These are phyloP conservation scores for Solanum appendiculatum DNA, from an alignment of 257 asterid species.

Conservation along the genomic window DNA sequence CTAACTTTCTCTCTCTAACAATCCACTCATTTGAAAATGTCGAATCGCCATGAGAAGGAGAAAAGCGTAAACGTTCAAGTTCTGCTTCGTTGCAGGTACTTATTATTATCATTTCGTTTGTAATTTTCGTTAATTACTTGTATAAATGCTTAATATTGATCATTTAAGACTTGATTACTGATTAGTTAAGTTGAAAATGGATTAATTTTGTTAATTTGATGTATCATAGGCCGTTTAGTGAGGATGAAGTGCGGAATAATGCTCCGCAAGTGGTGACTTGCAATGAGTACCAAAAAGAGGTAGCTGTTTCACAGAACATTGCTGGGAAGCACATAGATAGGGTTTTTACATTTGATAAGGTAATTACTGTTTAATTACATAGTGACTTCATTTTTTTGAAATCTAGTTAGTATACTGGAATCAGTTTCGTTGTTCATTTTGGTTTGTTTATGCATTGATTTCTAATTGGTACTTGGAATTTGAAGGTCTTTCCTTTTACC, in stretches of 20 bases:
- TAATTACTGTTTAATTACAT: background rate
- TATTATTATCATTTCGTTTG: background rate
- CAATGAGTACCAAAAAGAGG: slow-evolving; percentile 74
- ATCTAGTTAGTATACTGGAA: background rate
- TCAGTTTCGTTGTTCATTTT: background rate
- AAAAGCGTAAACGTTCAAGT: slow-evolving; percentile 93
- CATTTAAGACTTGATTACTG: background rate
- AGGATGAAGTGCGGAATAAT: slow-evolving; percentile 69
- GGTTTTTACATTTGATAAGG: slow-evolving; percentile 86
- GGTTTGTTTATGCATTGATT: background rate
- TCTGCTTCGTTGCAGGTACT: slow-evolving; percentile 90
- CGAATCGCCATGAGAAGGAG: slow-evolving; percentile 36
- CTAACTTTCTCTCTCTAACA: background rate
- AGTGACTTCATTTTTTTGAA: background rate
- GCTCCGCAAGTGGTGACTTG: slow-evolving; percentile 98
- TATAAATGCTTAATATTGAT: background rate
- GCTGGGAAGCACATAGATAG: slow-evolving; percentile 89
- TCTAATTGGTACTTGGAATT: background rate
- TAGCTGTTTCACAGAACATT: slow-evolving; percentile 64
- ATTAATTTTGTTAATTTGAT: background rate
- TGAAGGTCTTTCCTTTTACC: background rate
- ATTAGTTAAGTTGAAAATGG: background rate
- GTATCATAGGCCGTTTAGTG: slow-evolving; percentile 66
- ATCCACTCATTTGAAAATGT: slow-evolving; percentile 9
- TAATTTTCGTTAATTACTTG: background rate